A percentile compares a stretch with the other conserved stretches of the same genome.
Evolutionary conservation across 228 moss, liverwort and hornwort genomes (phyloP).

Genomic region (Sphagnum magellanicum): DNA sequence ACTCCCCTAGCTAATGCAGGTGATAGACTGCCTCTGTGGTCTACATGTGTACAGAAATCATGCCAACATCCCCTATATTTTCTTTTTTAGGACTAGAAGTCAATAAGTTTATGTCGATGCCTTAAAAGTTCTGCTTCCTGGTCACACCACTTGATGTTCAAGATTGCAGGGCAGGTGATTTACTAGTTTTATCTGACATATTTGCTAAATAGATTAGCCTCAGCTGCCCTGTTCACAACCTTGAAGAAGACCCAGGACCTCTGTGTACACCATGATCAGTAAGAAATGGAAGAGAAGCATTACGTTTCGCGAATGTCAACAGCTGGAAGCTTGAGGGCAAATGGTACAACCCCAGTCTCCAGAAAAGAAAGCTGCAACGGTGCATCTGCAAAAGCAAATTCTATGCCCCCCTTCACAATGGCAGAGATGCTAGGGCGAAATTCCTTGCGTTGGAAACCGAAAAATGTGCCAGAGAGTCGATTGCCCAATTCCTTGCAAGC

Average conservation of each 20-base stretch:
- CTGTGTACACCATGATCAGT: background rate
- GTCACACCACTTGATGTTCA: background rate
- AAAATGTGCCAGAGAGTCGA: constrained; percentile 73
- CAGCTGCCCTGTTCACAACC: too few relatives aligned
- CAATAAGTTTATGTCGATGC: background rate
- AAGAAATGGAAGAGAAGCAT: constrained; percentile 12
- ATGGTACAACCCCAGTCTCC: constrained; percentile 81
- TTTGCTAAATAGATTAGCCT: background rate
- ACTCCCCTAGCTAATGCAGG: background rate
- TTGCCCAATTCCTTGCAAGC: constrained; percentile 85
- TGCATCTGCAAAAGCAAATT: constrained; percentile 72
- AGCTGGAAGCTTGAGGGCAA: constrained; percentile 72
- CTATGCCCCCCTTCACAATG: constrained; percentile 85
- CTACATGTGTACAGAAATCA: background rate
- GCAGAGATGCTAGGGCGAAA: constrained; percentile 82
- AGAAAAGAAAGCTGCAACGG: constrained; percentile 78
- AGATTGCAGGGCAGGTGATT: background rate
- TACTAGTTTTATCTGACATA: background rate
- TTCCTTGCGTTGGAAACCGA: constrained; percentile 79
- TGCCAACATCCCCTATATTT: background rate
- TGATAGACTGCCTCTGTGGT: background rate
- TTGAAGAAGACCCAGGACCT: too few relatives aligned
- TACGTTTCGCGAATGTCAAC: constrained; percentile 71
- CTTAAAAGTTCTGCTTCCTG: background rate
- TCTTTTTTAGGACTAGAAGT: background rate